phyloP scores from a whole-genome alignment of 306 rosid species.

The Pterocarpus santalinus region DNA sequence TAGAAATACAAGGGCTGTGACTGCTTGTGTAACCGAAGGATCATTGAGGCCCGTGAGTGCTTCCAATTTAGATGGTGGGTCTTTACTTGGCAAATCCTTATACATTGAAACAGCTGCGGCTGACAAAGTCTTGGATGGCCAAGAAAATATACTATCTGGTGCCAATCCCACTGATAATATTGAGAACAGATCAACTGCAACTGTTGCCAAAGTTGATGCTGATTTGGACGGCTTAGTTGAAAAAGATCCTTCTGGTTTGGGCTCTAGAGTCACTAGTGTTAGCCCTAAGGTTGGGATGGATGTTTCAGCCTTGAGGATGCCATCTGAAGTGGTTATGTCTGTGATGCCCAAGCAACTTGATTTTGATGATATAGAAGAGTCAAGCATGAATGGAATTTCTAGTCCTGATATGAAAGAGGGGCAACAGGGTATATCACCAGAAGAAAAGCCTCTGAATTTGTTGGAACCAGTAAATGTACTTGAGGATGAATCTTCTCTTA shows the following conservation, averaged over 20 bases:
- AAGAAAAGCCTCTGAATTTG: constrained; percentile 37
- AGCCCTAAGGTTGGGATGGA: constrained; percentile 51
- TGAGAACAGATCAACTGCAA: constrained; percentile 47
- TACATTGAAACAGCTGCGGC: constrained; percentile 32
- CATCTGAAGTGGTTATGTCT: constrained; percentile 55
- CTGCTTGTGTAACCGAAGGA: constrained; percentile 45
- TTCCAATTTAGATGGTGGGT: constrained; percentile 45
- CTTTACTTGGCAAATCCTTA: constrained; percentile 46
- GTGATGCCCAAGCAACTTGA: constrained; percentile 67
- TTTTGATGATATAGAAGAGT: constrained; percentile 59
- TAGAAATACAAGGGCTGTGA: constrained; percentile 45
- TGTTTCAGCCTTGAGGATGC: constrained; percentile 45
- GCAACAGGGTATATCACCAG: constrained; percentile 42
- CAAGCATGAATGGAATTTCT: constrained; percentile 51
- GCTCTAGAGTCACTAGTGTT: constrained; percentile 43
- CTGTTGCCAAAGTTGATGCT: constrained; percentile 43
- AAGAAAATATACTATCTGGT: constrained; percentile 44
- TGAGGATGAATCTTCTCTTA: constrained; percentile 44
- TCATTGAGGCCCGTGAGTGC: constrained; percentile 43
- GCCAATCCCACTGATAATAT: constrained; percentile 37
- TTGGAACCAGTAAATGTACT: constrained; percentile 44
- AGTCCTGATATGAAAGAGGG: constrained; percentile 48
- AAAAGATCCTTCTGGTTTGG: constrained; percentile 40
- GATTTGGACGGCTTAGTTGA: constrained; percentile 46
- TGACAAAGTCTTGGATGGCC: constrained; percentile 44